Conservation (phyloP, 495 filamentous ascomycete species). For the Tuber indicum region DNA sequence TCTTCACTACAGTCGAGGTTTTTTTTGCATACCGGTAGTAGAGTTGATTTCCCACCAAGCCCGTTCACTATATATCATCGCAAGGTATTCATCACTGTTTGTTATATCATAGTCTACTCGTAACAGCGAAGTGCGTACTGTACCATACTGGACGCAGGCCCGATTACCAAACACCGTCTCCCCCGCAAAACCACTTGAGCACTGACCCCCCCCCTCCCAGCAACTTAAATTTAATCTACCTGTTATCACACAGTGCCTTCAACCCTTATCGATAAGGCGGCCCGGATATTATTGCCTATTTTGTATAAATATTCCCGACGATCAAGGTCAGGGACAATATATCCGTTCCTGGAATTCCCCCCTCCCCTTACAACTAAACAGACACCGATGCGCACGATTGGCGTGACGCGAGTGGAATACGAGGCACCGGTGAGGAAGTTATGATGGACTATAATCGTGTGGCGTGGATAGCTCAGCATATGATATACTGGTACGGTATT, state of each 20-base stretch:
- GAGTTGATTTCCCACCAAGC: too few species aligned
- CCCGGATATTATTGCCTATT: background rate
- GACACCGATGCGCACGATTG: background rate
- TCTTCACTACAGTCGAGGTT: too few species aligned
- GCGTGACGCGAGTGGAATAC: background rate
- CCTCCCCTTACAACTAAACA: background rate
- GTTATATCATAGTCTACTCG: too few species aligned
- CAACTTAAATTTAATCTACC: too few species aligned
- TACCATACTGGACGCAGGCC: too few species aligned
- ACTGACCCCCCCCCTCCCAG: background rate
- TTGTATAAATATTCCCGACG: background rate
- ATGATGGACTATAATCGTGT: background rate
- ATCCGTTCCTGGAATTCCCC: background rate
- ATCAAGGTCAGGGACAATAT: background rate
- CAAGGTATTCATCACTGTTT: too few species aligned
- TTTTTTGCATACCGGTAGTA: too few species aligned
- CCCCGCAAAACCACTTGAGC: background rate
- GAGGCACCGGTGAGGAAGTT: background rate
- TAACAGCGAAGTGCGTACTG: too few species aligned
- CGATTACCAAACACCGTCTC: too few species aligned
- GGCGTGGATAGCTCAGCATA: background rate
- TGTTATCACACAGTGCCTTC: too few species aligned
- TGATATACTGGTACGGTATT: too few species aligned
- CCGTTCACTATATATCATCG: too few species aligned
- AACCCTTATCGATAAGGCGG: background rate